Conservation (phyloP, 2,329 filamentous ascomycete genomes). For the Sporothrix sp. region DNA sequence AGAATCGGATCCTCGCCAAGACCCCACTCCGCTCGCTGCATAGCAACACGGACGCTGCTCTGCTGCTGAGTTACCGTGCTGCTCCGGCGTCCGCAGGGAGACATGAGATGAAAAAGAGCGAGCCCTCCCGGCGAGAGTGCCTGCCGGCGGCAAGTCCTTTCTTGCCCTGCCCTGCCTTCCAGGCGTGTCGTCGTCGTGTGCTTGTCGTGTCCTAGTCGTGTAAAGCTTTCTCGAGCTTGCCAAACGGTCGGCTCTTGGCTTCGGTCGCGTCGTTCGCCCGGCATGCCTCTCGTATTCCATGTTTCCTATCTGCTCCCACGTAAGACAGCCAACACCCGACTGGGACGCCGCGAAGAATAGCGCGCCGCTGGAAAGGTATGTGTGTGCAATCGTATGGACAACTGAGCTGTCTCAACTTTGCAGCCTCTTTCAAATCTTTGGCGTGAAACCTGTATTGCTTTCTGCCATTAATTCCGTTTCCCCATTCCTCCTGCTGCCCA, state of each 20-base stretch:
- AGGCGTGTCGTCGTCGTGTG: not conserved
- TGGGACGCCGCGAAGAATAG: not conserved
- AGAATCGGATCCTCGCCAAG: conserved; percentile 7
- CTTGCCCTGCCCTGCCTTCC: conserved; percentile 2
- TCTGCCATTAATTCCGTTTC: too few relatives aligned
- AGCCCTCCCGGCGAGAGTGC: too few relatives aligned
- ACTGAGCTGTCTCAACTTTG: too few relatives aligned
- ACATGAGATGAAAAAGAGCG: conserved; percentile 6
- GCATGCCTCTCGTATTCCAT: not conserved
- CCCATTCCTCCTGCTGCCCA: too few relatives aligned
- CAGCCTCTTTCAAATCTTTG: too few relatives aligned
- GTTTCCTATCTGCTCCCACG: not conserved
- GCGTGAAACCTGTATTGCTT: too few relatives aligned
- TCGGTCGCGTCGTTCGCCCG: not conserved
- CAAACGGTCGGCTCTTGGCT: not conserved
- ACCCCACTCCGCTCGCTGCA: not conserved
- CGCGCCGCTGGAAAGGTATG: not conserved
- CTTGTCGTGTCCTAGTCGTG: conserved; percentile 4
- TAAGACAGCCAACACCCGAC: not conserved
- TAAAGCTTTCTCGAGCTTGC: not conserved
- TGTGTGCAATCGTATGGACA: too few relatives aligned
- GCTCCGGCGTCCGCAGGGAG: not conserved
- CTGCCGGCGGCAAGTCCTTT: too few relatives aligned
- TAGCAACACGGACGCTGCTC: not conserved
- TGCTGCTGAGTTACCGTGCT: not conserved